phyloP scores from a whole-genome alignment of 2,329 filamentous ascomycete species.

The Cladosporium phlei region DNA sequence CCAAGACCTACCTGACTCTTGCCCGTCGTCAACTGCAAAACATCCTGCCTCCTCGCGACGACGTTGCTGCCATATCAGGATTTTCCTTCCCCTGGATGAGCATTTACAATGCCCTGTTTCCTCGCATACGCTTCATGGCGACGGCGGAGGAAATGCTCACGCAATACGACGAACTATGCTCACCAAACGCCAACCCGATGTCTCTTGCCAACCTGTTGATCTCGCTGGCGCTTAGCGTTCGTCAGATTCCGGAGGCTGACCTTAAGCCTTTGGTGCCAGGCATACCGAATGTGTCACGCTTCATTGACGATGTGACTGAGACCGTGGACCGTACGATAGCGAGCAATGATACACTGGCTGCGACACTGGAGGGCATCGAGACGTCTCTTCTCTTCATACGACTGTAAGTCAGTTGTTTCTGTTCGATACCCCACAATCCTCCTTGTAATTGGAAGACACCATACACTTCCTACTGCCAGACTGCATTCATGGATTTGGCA shows the following conservation, averaged over 20 bases:
- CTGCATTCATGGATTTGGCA: too few species aligned
- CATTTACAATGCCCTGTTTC: constrained; percentile 25
- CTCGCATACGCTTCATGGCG: constrained; percentile 17
- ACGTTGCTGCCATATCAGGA: constrained; percentile 21
- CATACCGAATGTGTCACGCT: constrained; percentile 15
- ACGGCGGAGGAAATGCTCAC: constrained; percentile 23
- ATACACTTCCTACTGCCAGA: too few species aligned
- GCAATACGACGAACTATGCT: constrained; percentile 24
- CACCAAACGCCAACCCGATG: constrained; percentile 23
- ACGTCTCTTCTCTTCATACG: constrained; percentile 33
- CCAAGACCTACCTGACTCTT: constrained; percentile 14
- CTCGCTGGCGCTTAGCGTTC: constrained; percentile 27
- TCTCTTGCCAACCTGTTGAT: constrained; percentile 27
- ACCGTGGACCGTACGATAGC: constrained; percentile 27
- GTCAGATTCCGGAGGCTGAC: constrained; percentile 18
- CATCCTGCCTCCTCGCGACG: constrained; percentile 25
- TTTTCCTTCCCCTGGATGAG: constrained; percentile 21
- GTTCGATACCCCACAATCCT: too few species aligned
- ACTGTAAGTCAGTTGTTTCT: too few species aligned
- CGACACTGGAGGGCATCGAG: constrained; percentile 31
- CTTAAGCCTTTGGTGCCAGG: not conserved
- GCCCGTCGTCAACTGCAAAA: constrained; percentile 20
- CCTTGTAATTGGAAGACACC: too few species aligned
- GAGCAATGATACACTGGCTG: constrained; percentile 30
- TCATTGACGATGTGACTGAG: constrained; percentile 24